Evolutionary conservation across 257 asterid genomes (phyloP), one percentile per base, ranked within the genome.

Genomic region (Salvia splendens): DNA sequence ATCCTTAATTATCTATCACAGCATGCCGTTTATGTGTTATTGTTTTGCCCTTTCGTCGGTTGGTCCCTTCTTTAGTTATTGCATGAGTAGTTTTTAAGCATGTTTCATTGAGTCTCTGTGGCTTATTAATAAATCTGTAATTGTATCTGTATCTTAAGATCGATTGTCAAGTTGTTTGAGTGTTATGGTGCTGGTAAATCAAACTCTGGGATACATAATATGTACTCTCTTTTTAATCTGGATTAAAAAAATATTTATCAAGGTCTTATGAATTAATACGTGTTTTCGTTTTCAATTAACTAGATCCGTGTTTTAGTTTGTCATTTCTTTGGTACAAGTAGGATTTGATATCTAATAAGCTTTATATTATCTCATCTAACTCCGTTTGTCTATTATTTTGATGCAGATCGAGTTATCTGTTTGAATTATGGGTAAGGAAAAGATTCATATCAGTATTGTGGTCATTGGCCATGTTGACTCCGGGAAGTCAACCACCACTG

Each of bases 391-490:
- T 2, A 0, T 30, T 55, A 11, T 12, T 24, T 8, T 0, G 1
- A 5, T 55, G 42, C 20, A 55, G 61, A 6, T 12, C 0, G 28
- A 55, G 1, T 55, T 24, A 8, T 54, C 0, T 24, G 17, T 12
- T 28, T 52, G 38, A 52, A 36, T 6, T 0, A 81, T 81, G 86
- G 81, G 86, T 46, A 78, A 81, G 46, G 86, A 81, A 42, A 81
- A 81, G 79, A 12, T 51, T 61, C 86, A 81, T 65, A 81, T 81
- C 64, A 81, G 53, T 78, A 81, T 81, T 5, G 86, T 81, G 70
- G 86, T 81, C 61, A 81, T 81, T 43, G 86, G 86, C 12, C 86
- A 81, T 67, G 86, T 81, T 32, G 86, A 81, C 78, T 78, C 83
- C 1, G 87, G 87, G 59, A 82, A 82, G 67, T 82, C 87, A 0